These are phyloP conservation scores for Piromyces finnis DNA, from an alignment of 192 early-diverging fungal species.

Conservation along the genomic window DNA sequence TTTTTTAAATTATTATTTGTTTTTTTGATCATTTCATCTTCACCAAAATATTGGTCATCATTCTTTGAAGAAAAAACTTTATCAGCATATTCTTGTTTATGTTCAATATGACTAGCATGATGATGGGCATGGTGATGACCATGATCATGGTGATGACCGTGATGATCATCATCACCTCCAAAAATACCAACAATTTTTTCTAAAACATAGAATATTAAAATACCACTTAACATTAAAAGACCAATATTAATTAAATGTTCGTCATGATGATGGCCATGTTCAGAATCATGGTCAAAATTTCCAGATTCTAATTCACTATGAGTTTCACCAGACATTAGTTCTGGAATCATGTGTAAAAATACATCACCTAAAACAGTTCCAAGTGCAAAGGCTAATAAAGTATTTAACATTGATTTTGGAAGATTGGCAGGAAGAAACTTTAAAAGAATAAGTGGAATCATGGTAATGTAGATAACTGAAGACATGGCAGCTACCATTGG, in stretches of 20 bases:
- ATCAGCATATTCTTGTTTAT: constrained; percentile 6
- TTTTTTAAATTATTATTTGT: constrained; percentile 5
- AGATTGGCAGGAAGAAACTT: constrained; percentile 60
- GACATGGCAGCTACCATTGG: not conserved
- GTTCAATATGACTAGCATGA: constrained; percentile 16
- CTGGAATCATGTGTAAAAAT: constrained; percentile 64
- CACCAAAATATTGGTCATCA: constrained; percentile 5
- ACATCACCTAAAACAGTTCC: constrained; percentile 72
- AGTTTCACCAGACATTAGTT: constrained; percentile 28
- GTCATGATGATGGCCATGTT: constrained; percentile 31
- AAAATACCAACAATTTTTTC: constrained; percentile 71
- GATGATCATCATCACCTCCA: constrained; percentile 30
- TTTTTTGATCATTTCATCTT: constrained; percentile 3
- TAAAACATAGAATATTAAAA: constrained; percentile 57
- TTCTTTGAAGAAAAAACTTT: constrained; percentile 8
- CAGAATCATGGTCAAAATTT: constrained; percentile 13
- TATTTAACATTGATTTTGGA: constrained; percentile 21
- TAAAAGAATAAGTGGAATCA: constrained; percentile 61
- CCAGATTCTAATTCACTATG: constrained; percentile 6
- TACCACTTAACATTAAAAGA: constrained; percentile 52
- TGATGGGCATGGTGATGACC: constrained; percentile 22
- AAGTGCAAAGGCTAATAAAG: constrained; percentile 66
- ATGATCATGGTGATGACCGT: constrained; percentile 42
- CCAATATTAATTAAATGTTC: constrained; percentile 39
- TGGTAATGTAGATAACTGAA: constrained; percentile 42